Conservation (phyloP, 257 asterid species). For the Primulina huaijiensis region DNA sequence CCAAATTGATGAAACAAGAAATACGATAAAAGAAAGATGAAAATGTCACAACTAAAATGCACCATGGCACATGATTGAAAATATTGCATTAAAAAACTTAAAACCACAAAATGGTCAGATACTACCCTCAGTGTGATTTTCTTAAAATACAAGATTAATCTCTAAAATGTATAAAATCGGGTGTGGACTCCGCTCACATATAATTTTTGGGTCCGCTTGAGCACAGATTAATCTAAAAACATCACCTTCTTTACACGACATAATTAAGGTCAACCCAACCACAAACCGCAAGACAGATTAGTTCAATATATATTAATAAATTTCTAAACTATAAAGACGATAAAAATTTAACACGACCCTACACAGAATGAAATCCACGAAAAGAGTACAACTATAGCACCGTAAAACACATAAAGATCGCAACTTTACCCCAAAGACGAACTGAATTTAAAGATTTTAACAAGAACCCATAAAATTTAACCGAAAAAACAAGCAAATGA, state of each 20-base stretch:
- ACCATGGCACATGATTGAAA: no score
- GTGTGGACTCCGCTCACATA: no score
- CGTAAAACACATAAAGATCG: conserved; percentile 19
- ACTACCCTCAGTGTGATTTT: no score
- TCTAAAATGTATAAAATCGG: no score
- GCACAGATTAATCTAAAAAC: conserved; percentile 9
- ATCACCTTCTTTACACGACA: conserved; percentile 11
- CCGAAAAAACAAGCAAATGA: background rate
- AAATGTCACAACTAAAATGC: no score
- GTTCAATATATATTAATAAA: conserved; percentile 10
- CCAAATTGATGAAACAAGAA: background rate
- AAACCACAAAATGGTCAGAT: no score
- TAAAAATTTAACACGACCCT: conserved; percentile 5
- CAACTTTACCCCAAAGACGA: conserved; percentile 25
- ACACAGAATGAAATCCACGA: conserved; percentile 24
- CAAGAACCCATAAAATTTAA: conserved; percentile 26
- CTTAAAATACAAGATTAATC: no score
- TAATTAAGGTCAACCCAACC: conserved; percentile 34
- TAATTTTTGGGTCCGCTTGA: no score
- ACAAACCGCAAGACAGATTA: conserved; percentile 7
- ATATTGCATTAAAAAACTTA: no score
- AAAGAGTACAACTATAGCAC: conserved; percentile 33
- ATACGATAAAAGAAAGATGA: no score
- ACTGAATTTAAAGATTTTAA: conserved; percentile 22
- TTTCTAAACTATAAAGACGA: conserved; percentile 12